Evolutionary conservation across 2,329 filamentous ascomycete species (phyloP), one percentile per base, ranked within the genome.

Genomic region (Fusarium xyrophilum): DNA sequence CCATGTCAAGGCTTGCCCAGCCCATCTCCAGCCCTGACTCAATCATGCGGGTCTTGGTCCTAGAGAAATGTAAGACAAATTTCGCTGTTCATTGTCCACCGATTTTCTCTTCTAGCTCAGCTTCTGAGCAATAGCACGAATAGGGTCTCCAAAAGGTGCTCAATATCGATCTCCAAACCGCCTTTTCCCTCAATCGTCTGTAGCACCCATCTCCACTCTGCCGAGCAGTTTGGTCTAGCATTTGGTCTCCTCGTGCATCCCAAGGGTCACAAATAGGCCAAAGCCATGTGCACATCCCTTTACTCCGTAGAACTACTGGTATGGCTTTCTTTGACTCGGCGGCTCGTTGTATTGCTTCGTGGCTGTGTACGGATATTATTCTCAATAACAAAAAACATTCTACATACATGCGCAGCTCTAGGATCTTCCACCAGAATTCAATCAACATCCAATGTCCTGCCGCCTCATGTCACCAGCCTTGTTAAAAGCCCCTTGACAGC

Each of bases 81-180:
- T 56, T 69, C 62, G 51, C 53, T 73, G 56, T 52, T 69, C 50
- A 44, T 65, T 40, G 39, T 43, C 65, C 44, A 64, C 62, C 51
- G 64, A 51, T 53, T 67, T 65, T 60, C 62, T 57, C 61, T 61
- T 64, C 53, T 65, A 51, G 60, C 25, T 50, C 36, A 51, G 44
- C 25, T 30, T 54, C 51, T 46, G 21, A 46, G 51, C 36, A 44
- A 23, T 43, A 44, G 50, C 28, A 43, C 17, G 28, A 44, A 40
- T 69, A 68, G 61, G 64, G 60, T 60, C 64, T 71, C 42, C 47
- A 70, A 58, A 68, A 62, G 44, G 63, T 61, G 59, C 58, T 60
- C 69, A 73, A 67, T 65, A 73, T 73, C 60, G 69, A 72, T 73
- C 60, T 71, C 61, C 71, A 70, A 60, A 42, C 54, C 57, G 36